phyloP scores from a whole-genome alignment of 306 rosid genomes.

The Spatholobus suberectus region DNA sequence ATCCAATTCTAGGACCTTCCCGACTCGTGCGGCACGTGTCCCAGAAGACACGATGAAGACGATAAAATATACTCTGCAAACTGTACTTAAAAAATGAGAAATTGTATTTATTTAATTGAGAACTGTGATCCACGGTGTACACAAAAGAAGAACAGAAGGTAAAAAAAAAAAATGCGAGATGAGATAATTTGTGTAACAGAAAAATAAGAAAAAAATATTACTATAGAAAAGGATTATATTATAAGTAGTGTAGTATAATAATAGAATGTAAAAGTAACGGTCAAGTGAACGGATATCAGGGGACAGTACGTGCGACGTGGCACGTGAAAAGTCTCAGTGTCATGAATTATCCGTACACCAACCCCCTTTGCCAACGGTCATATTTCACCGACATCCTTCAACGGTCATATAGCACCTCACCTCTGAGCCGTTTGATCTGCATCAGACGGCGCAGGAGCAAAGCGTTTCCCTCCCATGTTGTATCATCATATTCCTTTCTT shows the following conservation, averaged over 20 bases:
- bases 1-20: not conserved
- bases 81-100: not conserved
- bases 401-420: constrained; percentile 56
- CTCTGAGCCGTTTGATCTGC: constrained; percentile 65
- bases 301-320: constrained; percentile 58
- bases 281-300: constrained; percentile 65
- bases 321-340: constrained; percentile 29
- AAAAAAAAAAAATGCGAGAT: not conserved
- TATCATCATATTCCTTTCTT: constrained; percentile 38
- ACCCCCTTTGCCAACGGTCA: constrained; percentile 75
- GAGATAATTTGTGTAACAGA: not conserved
- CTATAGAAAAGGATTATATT: not conserved
- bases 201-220: not conserved
- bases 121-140: not conserved
- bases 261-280: constrained; percentile 53
- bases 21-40: not conserved
- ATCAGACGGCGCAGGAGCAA: constrained; percentile 52
- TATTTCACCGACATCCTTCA: constrained; percentile 68
- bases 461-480: constrained; percentile 17
- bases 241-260: not conserved
- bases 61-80: not conserved
- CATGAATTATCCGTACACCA: constrained; percentile 55
- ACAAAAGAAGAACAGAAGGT: not conserved
- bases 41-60: not conserved
- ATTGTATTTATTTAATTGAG: not conserved